phyloP scores from a whole-genome alignment of 106 monocot species.

The Dendrobium officinale region DNA sequence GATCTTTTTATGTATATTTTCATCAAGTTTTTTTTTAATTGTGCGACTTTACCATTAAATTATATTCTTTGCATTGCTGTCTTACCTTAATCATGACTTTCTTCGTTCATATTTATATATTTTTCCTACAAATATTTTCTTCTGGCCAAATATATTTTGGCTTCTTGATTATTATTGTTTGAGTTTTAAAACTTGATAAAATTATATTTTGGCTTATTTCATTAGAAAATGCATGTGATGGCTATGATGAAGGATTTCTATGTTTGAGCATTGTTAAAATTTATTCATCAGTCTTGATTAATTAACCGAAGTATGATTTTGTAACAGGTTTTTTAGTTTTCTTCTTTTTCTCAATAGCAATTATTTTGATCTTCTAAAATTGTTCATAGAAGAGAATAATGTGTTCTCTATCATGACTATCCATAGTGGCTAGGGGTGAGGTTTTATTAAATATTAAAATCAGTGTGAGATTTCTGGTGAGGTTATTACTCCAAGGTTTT shows the following conservation, averaged over 20 bases:
- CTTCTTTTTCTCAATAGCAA: neutral
- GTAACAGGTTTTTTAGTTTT: neutral
- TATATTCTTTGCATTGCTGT: neutral
- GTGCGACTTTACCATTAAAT: neutral
- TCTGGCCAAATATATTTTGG: neutral
- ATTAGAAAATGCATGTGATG: neutral
- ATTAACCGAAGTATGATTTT: neutral
- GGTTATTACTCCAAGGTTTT: neutral
- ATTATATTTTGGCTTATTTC: neutral
- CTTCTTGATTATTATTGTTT: neutral
- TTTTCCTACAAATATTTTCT: neutral
- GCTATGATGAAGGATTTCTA: neutral
- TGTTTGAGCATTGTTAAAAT: neutral
- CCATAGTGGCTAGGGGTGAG: neutral
- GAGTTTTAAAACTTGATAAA: neutral
- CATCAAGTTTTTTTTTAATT: no score
- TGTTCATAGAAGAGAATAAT: no score
- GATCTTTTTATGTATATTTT: no score
- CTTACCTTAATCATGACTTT: neutral
- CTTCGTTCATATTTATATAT: neutral
- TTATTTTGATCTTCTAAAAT: no score
- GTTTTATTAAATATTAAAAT: neutral
- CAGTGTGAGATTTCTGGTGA: neutral
- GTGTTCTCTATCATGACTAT: neutral
- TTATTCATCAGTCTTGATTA: no score